Conservation (phyloP, 768 basidiomycete species). For the Naganishia antarctica region DNA sequence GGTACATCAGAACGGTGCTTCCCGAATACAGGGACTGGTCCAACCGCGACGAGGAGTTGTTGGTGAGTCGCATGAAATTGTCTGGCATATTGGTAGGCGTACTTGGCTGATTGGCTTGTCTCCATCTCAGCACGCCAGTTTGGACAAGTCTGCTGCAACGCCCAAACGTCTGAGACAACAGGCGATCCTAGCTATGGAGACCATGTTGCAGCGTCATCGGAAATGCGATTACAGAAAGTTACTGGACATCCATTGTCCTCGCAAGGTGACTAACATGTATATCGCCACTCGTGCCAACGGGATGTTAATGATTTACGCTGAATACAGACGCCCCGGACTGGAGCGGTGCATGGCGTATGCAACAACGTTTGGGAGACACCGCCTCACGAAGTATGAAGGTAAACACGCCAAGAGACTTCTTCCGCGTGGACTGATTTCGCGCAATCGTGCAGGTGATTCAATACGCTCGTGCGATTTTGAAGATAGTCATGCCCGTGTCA, state of each 20-base stretch:
- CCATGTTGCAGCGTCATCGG: constrained; percentile 62
- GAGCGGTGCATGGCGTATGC: background rate
- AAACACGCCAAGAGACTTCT: background rate
- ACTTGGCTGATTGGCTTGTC: background rate
- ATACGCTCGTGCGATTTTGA: constrained; percentile 49
- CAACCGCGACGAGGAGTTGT: constrained; percentile 27
- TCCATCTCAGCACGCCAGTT: background rate
- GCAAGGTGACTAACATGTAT: constrained; percentile 55
- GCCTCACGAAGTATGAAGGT: background rate
- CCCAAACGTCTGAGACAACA: constrained; percentile 4
- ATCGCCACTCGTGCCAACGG: background rate
- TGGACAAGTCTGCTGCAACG: constrained; percentile 15
- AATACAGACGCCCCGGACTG: background rate
- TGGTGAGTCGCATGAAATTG: background rate
- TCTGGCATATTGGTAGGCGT: constrained; percentile 14
- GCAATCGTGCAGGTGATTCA: constrained; percentile 53
- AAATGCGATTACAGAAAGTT: constrained; percentile 67
- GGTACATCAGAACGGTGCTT: constrained; percentile 26
- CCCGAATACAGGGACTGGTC: constrained; percentile 55
- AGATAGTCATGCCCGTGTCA: constrained; percentile 73
- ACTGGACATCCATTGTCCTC: constrained; percentile 64
- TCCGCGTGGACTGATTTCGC: background rate
- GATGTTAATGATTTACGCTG: background rate
- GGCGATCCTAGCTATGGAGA: constrained; percentile 57
- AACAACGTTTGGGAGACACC: background rate